A percentile compares a stretch with the other conserved stretches of the same genome.
Conservation (phyloP, 2,329 filamentous ascomycete species). For the Xylariaceae sp. region DNA sequence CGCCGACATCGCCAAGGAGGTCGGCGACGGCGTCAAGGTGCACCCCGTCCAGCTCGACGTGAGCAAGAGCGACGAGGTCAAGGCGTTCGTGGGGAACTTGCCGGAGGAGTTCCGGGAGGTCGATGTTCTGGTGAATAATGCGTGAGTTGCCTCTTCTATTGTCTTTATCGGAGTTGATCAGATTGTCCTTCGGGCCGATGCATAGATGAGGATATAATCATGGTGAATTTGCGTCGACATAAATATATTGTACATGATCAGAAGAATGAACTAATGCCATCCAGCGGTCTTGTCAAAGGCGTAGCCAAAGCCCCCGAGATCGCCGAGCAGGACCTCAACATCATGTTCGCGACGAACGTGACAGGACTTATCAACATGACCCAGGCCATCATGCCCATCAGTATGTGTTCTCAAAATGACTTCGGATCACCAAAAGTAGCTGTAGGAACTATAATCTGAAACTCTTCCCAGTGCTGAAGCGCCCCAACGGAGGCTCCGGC, state of each 20-base stretch:
- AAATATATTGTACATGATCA: too few species aligned
- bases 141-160: slow-evolving; percentile 51
- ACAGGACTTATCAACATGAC: slow-evolving; percentile 96
- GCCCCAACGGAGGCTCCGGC: slow-evolving; percentile 40
- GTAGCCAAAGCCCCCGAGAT: slow-evolving; percentile 84
- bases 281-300: slow-evolving; percentile 81
- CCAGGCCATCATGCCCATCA: slow-evolving; percentile 75
- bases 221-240: too few species aligned
- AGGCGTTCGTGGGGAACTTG: slow-evolving; percentile 65
- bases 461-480: too few species aligned
- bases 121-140: slow-evolving; percentile 92
- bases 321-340: slow-evolving; percentile 70
- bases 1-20: slow-evolving; percentile 46
- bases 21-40: slow-evolving; percentile 54
- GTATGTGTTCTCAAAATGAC: too few species aligned
- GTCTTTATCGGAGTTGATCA: too few species aligned
- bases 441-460: too few species aligned
- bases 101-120: slow-evolving; percentile 81
- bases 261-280: too few species aligned
- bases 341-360: slow-evolving; percentile 93
- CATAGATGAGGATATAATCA: too few species aligned
- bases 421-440: too few species aligned
- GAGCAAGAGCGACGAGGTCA: slow-evolving; percentile 71
- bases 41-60: slow-evolving; percentile 83
- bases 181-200: too few species aligned